Base-by-base conservation (phyloP, 805 yeast species). In the Kluyveromyces aestuarii region DNA sequence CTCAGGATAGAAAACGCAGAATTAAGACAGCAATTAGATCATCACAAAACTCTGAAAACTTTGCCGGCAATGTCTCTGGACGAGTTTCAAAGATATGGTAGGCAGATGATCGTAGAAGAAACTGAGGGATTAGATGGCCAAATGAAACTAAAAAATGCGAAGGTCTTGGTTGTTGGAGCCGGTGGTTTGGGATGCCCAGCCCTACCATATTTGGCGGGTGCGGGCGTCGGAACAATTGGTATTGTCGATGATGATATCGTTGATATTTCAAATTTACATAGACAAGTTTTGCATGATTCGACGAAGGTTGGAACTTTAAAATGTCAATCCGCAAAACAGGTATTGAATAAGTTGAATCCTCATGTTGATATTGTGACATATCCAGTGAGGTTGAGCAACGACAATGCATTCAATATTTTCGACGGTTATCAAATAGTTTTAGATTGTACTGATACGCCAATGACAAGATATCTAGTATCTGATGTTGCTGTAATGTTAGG, bases 151-250 rank as follows among this genome's bases (percentile, higher is more conserved):
- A 82, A 81, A 53, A 55, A 64, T 0, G 50, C 91, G 2, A 76
- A 71, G 46, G 77, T 90, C 0, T 65, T 91, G 25, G 90, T 93
- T 0, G 74, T 93, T 8, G 99, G 99, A 1, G 97, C 97, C 0
- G 99, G 99, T 10, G 99, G 99, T 0, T 72, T 93, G 7, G 98
- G 99, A 0, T 84, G 95, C 55, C 97, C 99, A 0, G 95, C 95
- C 0, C 64, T 91, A 44, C 72, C 86, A 40, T 93, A 93, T 60
- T 67, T 93, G 2, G 81, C 82, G 0, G 96, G 95, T 0, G 84
- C 96, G 0, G 99, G 99, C 5, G 70, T 91, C 3, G 98, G 96
- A 1, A 64, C 68, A 2, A 72, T 93, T 19, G 96, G 96, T 2
- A 84, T 93, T 14, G 83, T 89, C 1, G 99, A 93, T 66, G 78